phyloP scores from a whole-genome alignment of 805 yeast species.

The Groenewaldozyma salmanticensis region DNA sequence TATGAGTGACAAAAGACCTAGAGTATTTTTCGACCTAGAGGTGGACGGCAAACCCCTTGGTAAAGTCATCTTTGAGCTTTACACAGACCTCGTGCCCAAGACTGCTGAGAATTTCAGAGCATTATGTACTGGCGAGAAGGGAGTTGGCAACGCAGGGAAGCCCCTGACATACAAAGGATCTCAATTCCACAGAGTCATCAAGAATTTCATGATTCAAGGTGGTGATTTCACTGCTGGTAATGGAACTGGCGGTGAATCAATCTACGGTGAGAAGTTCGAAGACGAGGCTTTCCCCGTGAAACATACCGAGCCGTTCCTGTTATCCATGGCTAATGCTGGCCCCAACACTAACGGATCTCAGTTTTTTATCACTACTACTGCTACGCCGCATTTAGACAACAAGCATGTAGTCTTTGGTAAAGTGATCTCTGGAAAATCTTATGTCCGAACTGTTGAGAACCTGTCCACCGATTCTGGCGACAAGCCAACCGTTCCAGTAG shows the following conservation, averaged over 20 bases:
- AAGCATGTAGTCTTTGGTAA: slow-evolving; percentile 96
- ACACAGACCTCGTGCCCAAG: slow-evolving; percentile 55
- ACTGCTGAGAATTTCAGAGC: slow-evolving; percentile 88
- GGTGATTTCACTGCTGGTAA: slow-evolving; percentile 75
- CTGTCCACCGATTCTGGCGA: slow-evolving; percentile 56
- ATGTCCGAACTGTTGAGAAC: slow-evolving; percentile 71
- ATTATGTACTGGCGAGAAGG: slow-evolving; percentile 82
- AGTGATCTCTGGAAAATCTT: slow-evolving; percentile 70
- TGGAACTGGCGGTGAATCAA: slow-evolving; percentile 77
- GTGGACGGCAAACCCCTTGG: slow-evolving; percentile 65
- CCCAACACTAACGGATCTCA: slow-evolving; percentile 95
- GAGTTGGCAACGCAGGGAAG: slow-evolving; percentile 48
- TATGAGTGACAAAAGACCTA: no score
- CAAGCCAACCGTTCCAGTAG: slow-evolving; percentile 61
- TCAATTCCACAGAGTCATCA: slow-evolving; percentile 84
- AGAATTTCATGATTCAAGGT: slow-evolving; percentile 87
- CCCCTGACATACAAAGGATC: slow-evolving; percentile 73
- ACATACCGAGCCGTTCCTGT: slow-evolving; percentile 77
- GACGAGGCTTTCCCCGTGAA: slow-evolving; percentile 75
- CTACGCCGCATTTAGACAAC: slow-evolving; percentile 90
- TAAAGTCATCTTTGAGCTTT: slow-evolving; percentile 65
- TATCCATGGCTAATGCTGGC: slow-evolving; percentile 97
- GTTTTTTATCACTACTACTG: slow-evolving; percentile 84
- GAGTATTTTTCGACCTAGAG: slow-evolving; percentile 69
- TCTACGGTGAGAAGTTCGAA: slow-evolving; percentile 77